phyloP scores from a whole-genome alignment of 768 basidiomycete species.

The Rhizopogon vinicolor region DNA sequence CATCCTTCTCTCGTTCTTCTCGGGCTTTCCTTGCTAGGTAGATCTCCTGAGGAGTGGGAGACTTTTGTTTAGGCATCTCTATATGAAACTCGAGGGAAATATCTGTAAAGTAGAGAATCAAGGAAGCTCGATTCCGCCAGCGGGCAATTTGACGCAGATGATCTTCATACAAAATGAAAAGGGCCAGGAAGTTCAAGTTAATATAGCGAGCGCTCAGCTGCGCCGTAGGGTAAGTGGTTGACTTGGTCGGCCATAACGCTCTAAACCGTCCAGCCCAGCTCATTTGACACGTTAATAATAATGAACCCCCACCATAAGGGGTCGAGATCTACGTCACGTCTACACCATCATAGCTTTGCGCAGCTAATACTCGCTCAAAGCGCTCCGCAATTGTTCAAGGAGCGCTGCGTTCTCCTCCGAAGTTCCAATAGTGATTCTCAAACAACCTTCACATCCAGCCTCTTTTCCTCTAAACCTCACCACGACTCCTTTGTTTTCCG shows the following conservation, averaged over 20 bases:
- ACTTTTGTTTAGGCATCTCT: slow-evolving; percentile 50
- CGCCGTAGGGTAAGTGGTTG: neutral
- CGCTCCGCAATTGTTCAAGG: slow-evolving; percentile 48
- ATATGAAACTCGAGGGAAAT: neutral
- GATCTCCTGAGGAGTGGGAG: slow-evolving; percentile 58
- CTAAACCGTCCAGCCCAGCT: neutral
- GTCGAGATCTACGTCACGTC: neutral
- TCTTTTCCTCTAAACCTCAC: slow-evolving; percentile 88
- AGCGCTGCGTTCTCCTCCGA: slow-evolving; percentile 69
- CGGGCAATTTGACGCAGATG: neutral
- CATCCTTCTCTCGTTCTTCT: slow-evolving; percentile 59
- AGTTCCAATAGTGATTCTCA: slow-evolving; percentile 88
- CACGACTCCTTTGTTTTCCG: slow-evolving; percentile 83
- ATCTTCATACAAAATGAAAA: slow-evolving; percentile 1
- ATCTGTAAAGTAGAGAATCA: neutral
- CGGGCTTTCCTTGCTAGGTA: slow-evolving; percentile 52
- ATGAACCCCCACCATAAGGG: neutral
- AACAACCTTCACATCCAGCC: slow-evolving; percentile 78
- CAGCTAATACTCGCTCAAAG: slow-evolving; percentile 32
- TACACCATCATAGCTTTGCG: neutral
- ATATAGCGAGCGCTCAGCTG: neutral
- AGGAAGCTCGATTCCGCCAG: neutral
- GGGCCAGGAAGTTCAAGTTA: neutral
- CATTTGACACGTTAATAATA: neutral
- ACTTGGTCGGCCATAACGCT: neutral